Evolutionary conservation across 768 basidiomycete species (phyloP).

Genomic region (Lyophyllum decastes): DNA sequence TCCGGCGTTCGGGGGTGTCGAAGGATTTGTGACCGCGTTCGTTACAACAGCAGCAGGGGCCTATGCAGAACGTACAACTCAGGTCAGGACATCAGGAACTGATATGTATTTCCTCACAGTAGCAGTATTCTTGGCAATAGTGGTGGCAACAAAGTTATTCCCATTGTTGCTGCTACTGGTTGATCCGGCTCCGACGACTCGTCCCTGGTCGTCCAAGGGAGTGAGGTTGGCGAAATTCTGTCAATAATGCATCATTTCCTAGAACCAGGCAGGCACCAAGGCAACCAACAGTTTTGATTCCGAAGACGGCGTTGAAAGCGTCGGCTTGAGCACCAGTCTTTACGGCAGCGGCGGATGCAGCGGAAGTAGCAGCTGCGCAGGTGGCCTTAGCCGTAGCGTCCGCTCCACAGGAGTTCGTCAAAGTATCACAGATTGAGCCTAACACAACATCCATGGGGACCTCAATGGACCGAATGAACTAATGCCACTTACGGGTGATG

Average conservation of each 20-base stretch:
- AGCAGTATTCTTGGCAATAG: slow-evolving; percentile 14
- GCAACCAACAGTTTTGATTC: slow-evolving; percentile 43
- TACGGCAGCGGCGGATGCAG: slow-evolving; percentile 41
- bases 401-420: slow-evolving; percentile 55
- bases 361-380: slow-evolving; percentile 41
- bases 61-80: not conserved
- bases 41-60: not conserved
- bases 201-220: slow-evolving; percentile 47
- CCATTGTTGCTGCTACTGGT: slow-evolving; percentile 5
- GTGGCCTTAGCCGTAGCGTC: slow-evolving; percentile 53
- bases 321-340: slow-evolving; percentile 59
- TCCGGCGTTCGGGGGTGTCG: slow-evolving; percentile 5
- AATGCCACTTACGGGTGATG: slow-evolving; percentile 44
- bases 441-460: not conserved
- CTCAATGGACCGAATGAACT: not conserved
- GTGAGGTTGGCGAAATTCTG: slow-evolving; percentile 48
- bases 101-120: not conserved
- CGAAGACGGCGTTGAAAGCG: slow-evolving; percentile 61
- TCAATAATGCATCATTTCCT: not conserved
- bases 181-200: slow-evolving; percentile 27
- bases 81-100: not conserved
- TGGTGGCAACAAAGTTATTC: slow-evolving; percentile 9
- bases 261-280: not conserved
- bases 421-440: slow-evolving; percentile 55
- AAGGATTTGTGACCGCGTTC: too few species aligned